Evolutionary conservation across 2,329 filamentous ascomycete species (phyloP).

Genomic region (Periconia sp.): DNA sequence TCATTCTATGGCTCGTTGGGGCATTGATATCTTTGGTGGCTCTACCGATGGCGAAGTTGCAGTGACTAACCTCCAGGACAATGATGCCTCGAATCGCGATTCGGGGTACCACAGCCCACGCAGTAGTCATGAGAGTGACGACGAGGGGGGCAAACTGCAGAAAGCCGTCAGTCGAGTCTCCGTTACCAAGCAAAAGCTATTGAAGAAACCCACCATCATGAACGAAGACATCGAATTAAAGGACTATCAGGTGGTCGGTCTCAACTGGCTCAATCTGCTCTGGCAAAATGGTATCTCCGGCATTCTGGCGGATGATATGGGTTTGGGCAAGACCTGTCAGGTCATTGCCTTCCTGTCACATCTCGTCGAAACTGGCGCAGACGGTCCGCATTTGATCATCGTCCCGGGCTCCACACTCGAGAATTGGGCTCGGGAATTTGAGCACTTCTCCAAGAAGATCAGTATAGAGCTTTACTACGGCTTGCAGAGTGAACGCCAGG

Average conservation of each 20-base stretch:
- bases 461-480: constrained; percentile 77
- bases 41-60: constrained; percentile 67
- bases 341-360: constrained; percentile 91
- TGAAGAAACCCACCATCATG: constrained; percentile 79
- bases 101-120: constrained; percentile 71
- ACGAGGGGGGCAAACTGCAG: constrained; percentile 55
- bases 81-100: constrained; percentile 58
- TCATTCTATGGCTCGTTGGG: constrained; percentile 71
- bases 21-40: constrained; percentile 67
- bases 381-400: constrained; percentile 81
- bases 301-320: constrained; percentile 98
- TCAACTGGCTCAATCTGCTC: constrained; percentile 91
- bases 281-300: constrained; percentile 81
- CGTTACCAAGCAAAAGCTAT: constrained; percentile 48
- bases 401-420: constrained; percentile 93
- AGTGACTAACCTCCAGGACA: constrained; percentile 60
- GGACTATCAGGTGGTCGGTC: constrained; percentile 89
- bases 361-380: constrained; percentile 71
- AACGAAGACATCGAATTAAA: constrained; percentile 78
- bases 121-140: constrained; percentile 48
- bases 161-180: constrained; percentile 40
- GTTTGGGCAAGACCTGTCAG: constrained; percentile 91
- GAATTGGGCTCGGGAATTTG: constrained; percentile 93
- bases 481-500: constrained; percentile 68
- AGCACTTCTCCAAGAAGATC: constrained; percentile 80